phyloP scores from a whole-genome alignment of 1,139 yeast genomes.

The Yamadazyma atlantica region DNA sequence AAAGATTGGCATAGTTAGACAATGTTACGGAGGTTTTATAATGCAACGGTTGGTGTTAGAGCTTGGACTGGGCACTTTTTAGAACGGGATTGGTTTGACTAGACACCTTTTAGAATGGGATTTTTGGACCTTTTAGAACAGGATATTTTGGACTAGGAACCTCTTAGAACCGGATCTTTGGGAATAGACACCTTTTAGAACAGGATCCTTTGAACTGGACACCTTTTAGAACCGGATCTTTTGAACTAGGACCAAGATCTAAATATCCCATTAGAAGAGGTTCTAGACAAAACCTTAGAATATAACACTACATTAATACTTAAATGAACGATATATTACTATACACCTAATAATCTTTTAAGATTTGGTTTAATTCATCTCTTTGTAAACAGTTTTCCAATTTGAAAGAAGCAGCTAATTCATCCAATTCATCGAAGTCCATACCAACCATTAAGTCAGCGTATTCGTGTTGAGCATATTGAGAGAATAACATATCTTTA shows the following conservation, averaged over 20 bases:
- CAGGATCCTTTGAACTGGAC: no score
- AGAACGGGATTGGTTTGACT: no score
- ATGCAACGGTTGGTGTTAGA: not conserved
- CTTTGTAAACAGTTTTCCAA: conserved; percentile 42
- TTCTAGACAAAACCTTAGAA: not conserved
- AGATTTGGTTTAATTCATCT: conserved; percentile 38
- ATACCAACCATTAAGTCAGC: conserved; percentile 41
- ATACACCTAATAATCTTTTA: conserved; percentile 21
- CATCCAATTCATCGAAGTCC: conserved; percentile 42
- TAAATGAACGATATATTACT: no score
- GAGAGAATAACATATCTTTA: conserved; percentile 41
- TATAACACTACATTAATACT: no score
- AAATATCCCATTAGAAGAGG: not conserved
- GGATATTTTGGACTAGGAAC: no score
- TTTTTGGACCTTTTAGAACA: no score
- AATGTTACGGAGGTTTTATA: no score
- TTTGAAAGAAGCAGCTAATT: conserved; percentile 47
- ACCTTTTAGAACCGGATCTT: no score
- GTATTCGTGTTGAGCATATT: conserved; percentile 41
- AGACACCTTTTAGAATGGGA: no score
- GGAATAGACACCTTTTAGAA: not conserved
- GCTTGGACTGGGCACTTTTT: no score
- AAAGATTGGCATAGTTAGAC: not conserved
- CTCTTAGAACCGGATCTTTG: no score
- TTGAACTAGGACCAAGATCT: not conserved